Evolutionary conservation across 345 rosid species (phyloP), one percentile per base, ranked within the genome.

Genomic region (Hypericum androsaemum): DNA sequence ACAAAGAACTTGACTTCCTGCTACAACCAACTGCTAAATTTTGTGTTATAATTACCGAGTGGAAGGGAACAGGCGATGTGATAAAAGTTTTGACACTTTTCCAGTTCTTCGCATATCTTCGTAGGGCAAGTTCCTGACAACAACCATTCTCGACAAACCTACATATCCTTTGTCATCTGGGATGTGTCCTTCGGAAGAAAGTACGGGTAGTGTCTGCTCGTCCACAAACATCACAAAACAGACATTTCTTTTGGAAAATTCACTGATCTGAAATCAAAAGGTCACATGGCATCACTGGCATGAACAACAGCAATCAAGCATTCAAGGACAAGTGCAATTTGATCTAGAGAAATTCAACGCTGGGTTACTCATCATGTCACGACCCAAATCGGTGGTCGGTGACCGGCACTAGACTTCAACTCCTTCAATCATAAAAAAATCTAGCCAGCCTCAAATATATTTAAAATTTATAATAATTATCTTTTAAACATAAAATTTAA

Each of bases 31-130:
- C 51, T 14, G 69, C 54, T 53, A 68, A 22, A 61, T 56, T 16
- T 36, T 10, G 43, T 14, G 13, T 39, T 14, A 28, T 43, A 41
- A 64, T 74, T 72, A 86, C 97, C 92, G 71, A 39, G 98, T 74
- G 67, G 90, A 82, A 73, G 95, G 96, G 66, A 92, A 22, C 2
- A 22, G 32, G 32, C 32, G 32, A 22, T 22, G 32, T 22, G 32
- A 22, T 22, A 22, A 22, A 58, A 92, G 80, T 50, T 84, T 92
- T 9, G 98, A 96, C 73, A 92, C 95, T 45, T 92, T 92, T 45
- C 98, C 96, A 37, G 89, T 81, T 65, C 83, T 89, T 47, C 89
- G 61, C 92, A 88, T 78, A 64, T 92, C 89, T 10, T 73, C 42
- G 60, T 79, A 88, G 11, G 98, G 98, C 48, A 83, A 62, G 68